Conservation (phyloP, 2,329 filamentous ascomycete genomes). For the Bisporella sp. region DNA sequence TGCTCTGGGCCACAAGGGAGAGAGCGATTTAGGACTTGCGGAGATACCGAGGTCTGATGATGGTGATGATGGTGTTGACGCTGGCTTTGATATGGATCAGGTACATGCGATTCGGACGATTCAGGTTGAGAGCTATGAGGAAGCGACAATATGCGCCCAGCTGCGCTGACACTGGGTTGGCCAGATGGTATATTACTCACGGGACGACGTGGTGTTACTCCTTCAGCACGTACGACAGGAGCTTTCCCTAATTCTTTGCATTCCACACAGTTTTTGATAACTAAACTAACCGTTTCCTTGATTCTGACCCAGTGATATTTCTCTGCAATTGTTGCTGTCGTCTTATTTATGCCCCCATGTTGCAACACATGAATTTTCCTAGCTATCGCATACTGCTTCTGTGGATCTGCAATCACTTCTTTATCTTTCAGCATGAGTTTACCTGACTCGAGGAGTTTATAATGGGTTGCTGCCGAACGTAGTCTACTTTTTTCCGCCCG, state of each 20-base stretch:
- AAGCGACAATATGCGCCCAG: slow-evolving; percentile 19
- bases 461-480: slow-evolving; percentile 88
- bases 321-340: slow-evolving; percentile 87
- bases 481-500: slow-evolving; percentile 92
- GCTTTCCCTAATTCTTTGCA: slow-evolving; percentile 75
- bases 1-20: slow-evolving; percentile 14
- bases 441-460: slow-evolving; percentile 66
- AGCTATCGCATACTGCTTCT: slow-evolving; percentile 85
- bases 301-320: slow-evolving; percentile 97
- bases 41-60: slow-evolving; percentile 20
- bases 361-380: slow-evolving; percentile 64
- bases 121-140: slow-evolving; percentile 8
- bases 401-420: slow-evolving; percentile 87
- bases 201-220: slow-evolving; percentile 13
- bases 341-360: slow-evolving; percentile 97
- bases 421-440: slow-evolving; percentile 96
- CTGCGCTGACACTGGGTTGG: slow-evolving; percentile 15
- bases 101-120: background rate
- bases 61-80: slow-evolving; percentile 8
- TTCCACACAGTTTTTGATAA: slow-evolving; percentile 84
- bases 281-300: slow-evolving; percentile 92
- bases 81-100: background rate
- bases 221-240: slow-evolving; percentile 27
- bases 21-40: slow-evolving; percentile 24
- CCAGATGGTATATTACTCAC: background rate